Conservation (phyloP, 2,329 filamentous ascomycete species). For the Colletotrichum salicis region DNA sequence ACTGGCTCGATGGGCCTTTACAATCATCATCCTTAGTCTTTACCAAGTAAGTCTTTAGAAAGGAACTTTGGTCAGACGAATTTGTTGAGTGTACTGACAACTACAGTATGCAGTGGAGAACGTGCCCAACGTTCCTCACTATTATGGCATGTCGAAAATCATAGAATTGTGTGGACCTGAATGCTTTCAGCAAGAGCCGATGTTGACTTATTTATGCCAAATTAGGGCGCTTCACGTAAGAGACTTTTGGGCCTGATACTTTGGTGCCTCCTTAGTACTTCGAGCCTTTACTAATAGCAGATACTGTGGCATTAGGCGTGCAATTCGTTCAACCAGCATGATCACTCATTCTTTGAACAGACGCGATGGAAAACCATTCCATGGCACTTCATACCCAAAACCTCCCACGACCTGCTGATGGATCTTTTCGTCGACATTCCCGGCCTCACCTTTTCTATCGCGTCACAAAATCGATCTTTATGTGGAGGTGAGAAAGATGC, state of each 20-base stretch:
- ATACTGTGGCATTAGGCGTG: background rate
- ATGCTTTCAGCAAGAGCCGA: conserved; percentile 22
- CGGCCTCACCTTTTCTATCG: background rate
- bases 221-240: conserved; percentile 21
- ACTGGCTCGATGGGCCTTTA: conserved; percentile 7
- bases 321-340: conserved; percentile 1
- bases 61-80: background rate
- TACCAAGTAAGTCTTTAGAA: conserved; percentile 7
- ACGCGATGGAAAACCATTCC: conserved; percentile 16
- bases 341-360: conserved; percentile 17
- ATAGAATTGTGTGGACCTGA: conserved; percentile 21
- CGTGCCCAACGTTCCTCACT: conserved; percentile 7
- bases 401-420: conserved; percentile 6
- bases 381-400: conserved; percentile 1
- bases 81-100: background rate
- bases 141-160: conserved; percentile 7
- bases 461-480: background rate
- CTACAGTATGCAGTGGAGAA: conserved; percentile 12
- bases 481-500: background rate
- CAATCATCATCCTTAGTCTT: conserved; percentile 21
- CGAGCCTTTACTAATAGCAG: background rate
- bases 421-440: conserved; percentile 17
- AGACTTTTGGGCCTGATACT: background rate
- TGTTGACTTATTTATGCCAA: conserved; percentile 16
- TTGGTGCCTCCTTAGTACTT: background rate